phyloP scores from a whole-genome alignment of 2,329 filamentous ascomycete species.

The Didymella exigua region DNA sequence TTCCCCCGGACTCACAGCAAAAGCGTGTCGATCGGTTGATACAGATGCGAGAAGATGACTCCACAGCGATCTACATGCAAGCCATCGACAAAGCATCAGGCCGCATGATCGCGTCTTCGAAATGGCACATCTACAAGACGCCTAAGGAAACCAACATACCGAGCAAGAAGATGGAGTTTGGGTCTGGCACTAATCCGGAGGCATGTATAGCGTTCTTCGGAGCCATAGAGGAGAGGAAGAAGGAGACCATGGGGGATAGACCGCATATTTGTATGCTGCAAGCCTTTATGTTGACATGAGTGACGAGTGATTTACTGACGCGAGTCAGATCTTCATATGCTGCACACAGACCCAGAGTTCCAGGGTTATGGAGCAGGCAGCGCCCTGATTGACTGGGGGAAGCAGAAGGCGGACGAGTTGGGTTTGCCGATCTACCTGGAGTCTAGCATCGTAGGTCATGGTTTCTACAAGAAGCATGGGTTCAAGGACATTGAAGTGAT shows the following conservation, averaged over 20 bases:
- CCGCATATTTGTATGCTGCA: slow-evolving; percentile 34
- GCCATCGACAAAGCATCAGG: slow-evolving; percentile 32
- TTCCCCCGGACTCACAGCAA: not conserved
- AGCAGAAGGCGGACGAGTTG: slow-evolving; percentile 31
- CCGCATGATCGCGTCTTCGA: slow-evolving; percentile 37
- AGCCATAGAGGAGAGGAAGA: slow-evolving; percentile 23
- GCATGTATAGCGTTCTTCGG: slow-evolving; percentile 36
- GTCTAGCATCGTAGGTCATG: slow-evolving; percentile 25
- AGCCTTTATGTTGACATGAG: not conserved
- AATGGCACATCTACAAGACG: slow-evolving; percentile 38
- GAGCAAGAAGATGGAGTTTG: slow-evolving; percentile 19
- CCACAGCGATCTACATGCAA: slow-evolving; percentile 25
- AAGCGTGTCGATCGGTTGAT: slow-evolving; percentile 2
- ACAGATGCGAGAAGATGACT: slow-evolving; percentile 3
- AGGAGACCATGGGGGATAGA: slow-evolving; percentile 26
- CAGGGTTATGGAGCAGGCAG: slow-evolving; percentile 34
- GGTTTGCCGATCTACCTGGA: slow-evolving; percentile 35
- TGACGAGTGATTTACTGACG: not conserved
- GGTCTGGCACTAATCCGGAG: slow-evolving; percentile 27
- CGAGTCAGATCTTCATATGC: slow-evolving; percentile 33
- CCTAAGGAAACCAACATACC: slow-evolving; percentile 19
- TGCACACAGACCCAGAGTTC: slow-evolving; percentile 34
- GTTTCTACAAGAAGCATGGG: slow-evolving; percentile 33
- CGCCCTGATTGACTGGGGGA: slow-evolving; percentile 30
- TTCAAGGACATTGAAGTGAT: slow-evolving; percentile 31